Evolutionary conservation across 805 yeast species (phyloP).

Genomic region (Suhomyces sp.): DNA sequence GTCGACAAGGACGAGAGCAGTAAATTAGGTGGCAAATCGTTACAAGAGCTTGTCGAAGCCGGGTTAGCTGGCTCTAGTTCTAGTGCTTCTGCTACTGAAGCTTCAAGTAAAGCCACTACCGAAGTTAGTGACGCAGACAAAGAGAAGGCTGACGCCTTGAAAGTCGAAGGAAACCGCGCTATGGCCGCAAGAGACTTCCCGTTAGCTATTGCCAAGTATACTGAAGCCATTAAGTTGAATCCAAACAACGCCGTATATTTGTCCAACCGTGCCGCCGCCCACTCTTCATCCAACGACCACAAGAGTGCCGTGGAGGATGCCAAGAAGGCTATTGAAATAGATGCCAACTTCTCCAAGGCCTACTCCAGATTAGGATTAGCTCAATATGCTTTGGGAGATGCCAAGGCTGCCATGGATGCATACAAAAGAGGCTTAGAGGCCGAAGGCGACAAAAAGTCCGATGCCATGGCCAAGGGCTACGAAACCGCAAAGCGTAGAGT

Average conservation of each 20-base stretch:
- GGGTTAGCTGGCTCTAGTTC: constrained; percentile 10
- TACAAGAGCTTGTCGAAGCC: constrained; percentile 42
- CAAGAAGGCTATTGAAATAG: constrained; percentile 69
- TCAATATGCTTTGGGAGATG: constrained; percentile 89
- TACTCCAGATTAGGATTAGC: constrained; percentile 95
- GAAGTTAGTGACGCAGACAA: constrained; percentile 51
- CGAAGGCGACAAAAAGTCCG: constrained; percentile 82
- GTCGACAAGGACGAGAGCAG: constrained; percentile 51
- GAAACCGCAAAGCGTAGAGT: constrained; percentile 90
- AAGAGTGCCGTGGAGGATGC: constrained; percentile 83
- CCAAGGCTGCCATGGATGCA: constrained; percentile 85
- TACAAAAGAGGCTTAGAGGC: constrained; percentile 82
- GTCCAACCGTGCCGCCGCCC: constrained; percentile 96
- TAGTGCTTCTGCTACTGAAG: constrained; percentile 13
- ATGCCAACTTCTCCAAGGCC: constrained; percentile 84
- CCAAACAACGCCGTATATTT: constrained; percentile 77
- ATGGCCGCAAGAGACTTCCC: constrained; percentile 75
- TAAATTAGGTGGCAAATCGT: constrained; percentile 48
- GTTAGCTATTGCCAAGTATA: constrained; percentile 71
- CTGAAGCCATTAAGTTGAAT: constrained; percentile 70
- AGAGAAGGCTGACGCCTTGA: constrained; percentile 78
- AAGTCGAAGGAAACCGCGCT: constrained; percentile 84
- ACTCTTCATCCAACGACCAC: constrained; percentile 73
- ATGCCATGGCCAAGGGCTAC: constrained; percentile 88
- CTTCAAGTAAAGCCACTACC: constrained; percentile 23